phyloP scores from a whole-genome alignment of 176 grass and related monocot species.

The Lolium rigidum region DNA sequence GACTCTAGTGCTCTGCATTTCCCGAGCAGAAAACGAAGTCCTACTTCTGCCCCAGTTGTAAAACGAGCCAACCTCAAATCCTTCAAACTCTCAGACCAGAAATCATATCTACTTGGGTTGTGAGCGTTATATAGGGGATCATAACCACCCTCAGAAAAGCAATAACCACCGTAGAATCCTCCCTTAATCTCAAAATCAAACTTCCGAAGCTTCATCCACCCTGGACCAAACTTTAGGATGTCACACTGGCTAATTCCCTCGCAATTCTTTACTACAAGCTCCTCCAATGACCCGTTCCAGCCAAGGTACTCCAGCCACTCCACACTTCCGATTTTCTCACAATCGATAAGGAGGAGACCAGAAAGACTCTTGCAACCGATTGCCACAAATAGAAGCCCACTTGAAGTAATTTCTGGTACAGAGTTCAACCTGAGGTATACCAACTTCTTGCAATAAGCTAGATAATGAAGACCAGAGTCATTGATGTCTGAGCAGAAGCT shows the following conservation, averaged over 20 bases:
- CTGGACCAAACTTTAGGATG: conserved; percentile 62
- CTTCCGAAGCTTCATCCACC: conserved; percentile 56
- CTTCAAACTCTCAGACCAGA: conserved; percentile 41
- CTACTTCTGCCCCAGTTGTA: not conserved
- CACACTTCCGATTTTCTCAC: conserved; percentile 55
- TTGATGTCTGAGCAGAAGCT: too few species aligned
- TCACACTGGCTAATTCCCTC: conserved; percentile 57
- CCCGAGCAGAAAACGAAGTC: not conserved
- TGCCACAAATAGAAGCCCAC: conserved; percentile 40
- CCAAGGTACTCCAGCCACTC: conserved; percentile 74
- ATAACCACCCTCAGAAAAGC: not conserved
- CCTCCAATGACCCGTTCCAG: conserved; percentile 52
- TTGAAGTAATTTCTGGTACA: too few species aligned
- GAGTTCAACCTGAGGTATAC: too few species aligned
- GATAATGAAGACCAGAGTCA: too few species aligned
- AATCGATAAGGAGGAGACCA: conserved; percentile 54
- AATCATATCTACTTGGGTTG: not conserved
- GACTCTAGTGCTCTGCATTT: not conserved
- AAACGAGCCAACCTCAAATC: not conserved
- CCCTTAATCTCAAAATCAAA: conserved; percentile 56
- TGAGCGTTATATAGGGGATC: not conserved
- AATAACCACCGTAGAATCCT: not conserved
- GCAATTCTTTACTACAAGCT: conserved; percentile 64
- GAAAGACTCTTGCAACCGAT: conserved; percentile 75
- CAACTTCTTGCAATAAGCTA: too few species aligned